These are phyloP conservation scores for Leishmania guyanensis DNA, from an alignment of 208 protist species.

Conservation along the genomic window DNA sequence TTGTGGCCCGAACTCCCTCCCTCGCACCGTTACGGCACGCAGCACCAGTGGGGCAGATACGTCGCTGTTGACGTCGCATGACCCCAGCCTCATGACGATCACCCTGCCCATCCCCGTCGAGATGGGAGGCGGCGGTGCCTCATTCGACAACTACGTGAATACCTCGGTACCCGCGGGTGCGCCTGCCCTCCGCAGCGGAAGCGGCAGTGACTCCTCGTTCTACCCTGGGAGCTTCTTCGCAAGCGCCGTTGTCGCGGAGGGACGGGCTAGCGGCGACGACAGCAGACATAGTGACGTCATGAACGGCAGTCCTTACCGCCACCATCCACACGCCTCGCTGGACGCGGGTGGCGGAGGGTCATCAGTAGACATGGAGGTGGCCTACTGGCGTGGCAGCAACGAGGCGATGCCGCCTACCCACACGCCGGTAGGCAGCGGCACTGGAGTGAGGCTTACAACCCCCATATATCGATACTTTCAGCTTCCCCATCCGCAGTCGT, in stretches of 20 bases:
- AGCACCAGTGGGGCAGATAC: conserved; percentile 9
- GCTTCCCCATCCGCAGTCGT: neutral
- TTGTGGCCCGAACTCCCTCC: conserved; percentile 9
- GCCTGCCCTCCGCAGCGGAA: conserved; percentile 8
- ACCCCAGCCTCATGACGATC: conserved; percentile 3
- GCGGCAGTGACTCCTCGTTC: conserved; percentile 21
- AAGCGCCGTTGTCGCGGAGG: neutral
- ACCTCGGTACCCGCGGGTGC: neutral
- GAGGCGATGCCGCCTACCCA: neutral
- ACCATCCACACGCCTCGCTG: neutral
- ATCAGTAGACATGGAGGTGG: neutral
- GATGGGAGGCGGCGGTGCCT: neutral
- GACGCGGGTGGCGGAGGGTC: neutral
- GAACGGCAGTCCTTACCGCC: neutral
- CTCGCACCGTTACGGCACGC: conserved; percentile 2
- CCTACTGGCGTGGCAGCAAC: neutral
- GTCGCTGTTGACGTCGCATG: conserved; percentile 7
- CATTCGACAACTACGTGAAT: conserved; percentile 2
- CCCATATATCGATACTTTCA: neutral
- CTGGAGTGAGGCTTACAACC: neutral
- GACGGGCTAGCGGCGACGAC: neutral
- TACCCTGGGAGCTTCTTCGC: conserved; percentile 30
- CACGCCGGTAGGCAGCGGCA: conserved; percentile 3
- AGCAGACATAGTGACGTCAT: neutral
- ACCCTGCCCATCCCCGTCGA: conserved; percentile 22